Conservation (phyloP, 2,329 filamentous ascomycete genomes). For the Fonsecaea multimorphosa region DNA sequence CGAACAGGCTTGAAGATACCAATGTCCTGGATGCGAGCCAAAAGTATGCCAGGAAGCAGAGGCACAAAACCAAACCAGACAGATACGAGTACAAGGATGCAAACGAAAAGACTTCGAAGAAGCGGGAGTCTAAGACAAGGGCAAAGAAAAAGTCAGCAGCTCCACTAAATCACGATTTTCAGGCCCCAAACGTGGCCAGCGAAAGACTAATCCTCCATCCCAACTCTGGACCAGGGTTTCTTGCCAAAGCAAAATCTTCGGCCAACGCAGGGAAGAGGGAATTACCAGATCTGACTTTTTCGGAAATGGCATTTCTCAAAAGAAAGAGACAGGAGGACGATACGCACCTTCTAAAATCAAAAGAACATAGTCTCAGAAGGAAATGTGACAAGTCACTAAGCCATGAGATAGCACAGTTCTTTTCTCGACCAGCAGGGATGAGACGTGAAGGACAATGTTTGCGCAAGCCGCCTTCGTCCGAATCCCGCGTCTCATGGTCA, state of each 20-base stretch:
- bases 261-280: constrained; percentile 19
- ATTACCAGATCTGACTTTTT: constrained; percentile 39
- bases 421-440: constrained; percentile 14
- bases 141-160: constrained; percentile 20
- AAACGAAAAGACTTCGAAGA: not conserved
- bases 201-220: constrained; percentile 36
- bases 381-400: not conserved
- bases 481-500: constrained; percentile 25
- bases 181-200: constrained; percentile 36
- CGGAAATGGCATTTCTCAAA: constrained; percentile 38
- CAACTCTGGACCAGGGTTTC: constrained; percentile 31
- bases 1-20: not conserved
- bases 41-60: constrained; percentile 36
- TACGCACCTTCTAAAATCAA: not conserved
- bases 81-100: constrained; percentile 36
- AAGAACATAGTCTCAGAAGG: constrained; percentile 4
- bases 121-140: constrained; percentile 15
- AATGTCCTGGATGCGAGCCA: constrained; percentile 20
- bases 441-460: not conserved
- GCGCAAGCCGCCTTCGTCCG: not conserved
- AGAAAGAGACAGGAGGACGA: constrained; percentile 20
- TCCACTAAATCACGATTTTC: constrained; percentile 34
- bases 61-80: constrained; percentile 36
- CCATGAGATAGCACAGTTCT: constrained; percentile 29
- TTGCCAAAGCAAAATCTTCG: constrained; percentile 36